Percentiles rank a stretch among this genome's conserved stretches.
Conservation (phyloP, 2,329 filamentous ascomycete genomes). For the Leptographium wingfieldii region DNA sequence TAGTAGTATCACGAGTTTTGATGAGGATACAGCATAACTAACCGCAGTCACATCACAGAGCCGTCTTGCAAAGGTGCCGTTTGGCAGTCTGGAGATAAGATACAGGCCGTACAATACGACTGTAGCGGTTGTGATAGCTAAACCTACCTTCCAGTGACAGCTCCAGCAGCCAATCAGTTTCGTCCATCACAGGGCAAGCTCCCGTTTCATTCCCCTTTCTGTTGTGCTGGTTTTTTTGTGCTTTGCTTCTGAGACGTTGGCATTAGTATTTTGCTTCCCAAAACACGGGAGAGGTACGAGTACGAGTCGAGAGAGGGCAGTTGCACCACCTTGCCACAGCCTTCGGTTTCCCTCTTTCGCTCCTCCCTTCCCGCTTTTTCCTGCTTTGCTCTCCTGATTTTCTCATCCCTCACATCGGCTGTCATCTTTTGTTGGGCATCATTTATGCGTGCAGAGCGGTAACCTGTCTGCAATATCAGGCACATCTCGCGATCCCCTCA, state of each 20-base stretch:
- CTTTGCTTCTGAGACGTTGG: not conserved
- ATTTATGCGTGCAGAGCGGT: not conserved
- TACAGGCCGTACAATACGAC: not conserved
- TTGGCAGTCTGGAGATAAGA: not conserved
- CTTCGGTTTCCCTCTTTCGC: not conserved
- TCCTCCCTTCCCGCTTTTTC: not conserved
- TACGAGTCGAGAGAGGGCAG: not conserved
- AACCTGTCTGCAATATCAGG: not conserved
- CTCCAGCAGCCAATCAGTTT: not conserved
- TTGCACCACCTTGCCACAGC: not conserved
- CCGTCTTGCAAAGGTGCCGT: too few species aligned
- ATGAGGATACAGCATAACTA: not conserved
- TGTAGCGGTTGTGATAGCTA: not conserved
- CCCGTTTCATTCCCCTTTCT: not conserved
- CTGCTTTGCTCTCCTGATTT: not conserved
- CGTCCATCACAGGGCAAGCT: not conserved
- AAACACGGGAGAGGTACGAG: not conserved
- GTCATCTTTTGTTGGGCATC: not conserved
- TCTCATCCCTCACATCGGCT: not conserved
- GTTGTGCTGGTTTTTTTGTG: not conserved
- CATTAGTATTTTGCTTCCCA: not conserved
- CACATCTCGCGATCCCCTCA: not conserved
- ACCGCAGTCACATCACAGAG: not conserved
- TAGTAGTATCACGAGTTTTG: constrained; percentile 2
- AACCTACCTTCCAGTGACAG: not conserved